phyloP scores from a whole-genome alignment of 1,284 basidiomycete species.

The Pascua guehoae region DNA sequence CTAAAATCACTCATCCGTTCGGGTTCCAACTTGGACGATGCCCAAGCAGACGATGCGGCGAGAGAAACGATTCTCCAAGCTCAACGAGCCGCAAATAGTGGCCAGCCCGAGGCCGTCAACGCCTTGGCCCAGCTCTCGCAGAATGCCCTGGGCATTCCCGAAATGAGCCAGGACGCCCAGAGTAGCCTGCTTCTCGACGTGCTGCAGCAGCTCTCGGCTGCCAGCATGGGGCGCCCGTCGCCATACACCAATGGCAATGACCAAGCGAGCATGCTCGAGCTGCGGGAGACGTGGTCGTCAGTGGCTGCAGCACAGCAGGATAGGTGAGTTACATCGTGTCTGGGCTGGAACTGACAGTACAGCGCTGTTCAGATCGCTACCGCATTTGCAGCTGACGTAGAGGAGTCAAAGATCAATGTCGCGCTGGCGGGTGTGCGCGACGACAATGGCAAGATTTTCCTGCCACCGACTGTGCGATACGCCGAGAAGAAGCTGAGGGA shows the following conservation, averaged over 20 bases:
- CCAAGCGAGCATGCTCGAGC: conserved; percentile 11
- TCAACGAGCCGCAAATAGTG: conserved; percentile 38
- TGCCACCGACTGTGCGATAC: conserved; percentile 87
- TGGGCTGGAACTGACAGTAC: not conserved
- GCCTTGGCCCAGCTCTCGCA: conserved; percentile 39
- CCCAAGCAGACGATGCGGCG: conserved; percentile 35
- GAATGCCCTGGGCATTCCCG: conserved; percentile 24
- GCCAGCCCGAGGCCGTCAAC: conserved; percentile 37
- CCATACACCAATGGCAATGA: conserved; percentile 2
- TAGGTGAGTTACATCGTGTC: conserved; percentile 21
- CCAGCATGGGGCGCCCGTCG: conserved; percentile 28
- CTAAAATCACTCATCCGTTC: conserved; percentile 44
- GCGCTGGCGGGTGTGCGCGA: conserved; percentile 88
- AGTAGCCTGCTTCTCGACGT: conserved; percentile 43
- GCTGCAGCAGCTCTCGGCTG: conserved; percentile 40
- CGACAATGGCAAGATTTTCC: conserved; percentile 78
- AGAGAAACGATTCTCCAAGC: conserved; percentile 44
- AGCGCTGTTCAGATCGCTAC: conserved; percentile 48
- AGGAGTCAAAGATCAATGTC: conserved; percentile 82
- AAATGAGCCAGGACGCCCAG: conserved; percentile 36
- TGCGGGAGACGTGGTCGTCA: conserved; percentile 35
- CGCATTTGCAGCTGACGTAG: conserved; percentile 77
- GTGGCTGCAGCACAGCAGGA: conserved; percentile 30
- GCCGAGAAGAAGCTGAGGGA: conserved; percentile 51
- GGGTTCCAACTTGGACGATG: conserved; percentile 35